Evolutionary conservation across 192 early-diverging fungal genomes (phyloP).

Genomic region (Coemansia sp.): DNA sequence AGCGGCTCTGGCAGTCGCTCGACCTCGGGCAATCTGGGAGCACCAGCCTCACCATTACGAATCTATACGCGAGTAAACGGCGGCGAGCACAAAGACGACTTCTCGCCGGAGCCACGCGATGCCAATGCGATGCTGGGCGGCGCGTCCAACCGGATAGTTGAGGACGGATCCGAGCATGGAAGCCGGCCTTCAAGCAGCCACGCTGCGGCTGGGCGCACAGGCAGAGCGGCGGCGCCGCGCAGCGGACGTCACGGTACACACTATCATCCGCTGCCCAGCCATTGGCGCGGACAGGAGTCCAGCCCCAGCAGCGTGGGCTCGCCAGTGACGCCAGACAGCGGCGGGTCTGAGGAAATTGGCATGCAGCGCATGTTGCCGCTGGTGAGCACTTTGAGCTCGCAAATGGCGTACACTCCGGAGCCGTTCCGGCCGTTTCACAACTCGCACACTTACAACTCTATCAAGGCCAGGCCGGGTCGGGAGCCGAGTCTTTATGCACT

Average conservation of each 20-base stretch:
- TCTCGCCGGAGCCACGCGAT: slow-evolving; percentile 20
- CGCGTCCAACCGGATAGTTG: slow-evolving; percentile 24
- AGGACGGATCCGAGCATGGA: slow-evolving; percentile 15
- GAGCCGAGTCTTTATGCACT: slow-evolving; percentile 24
- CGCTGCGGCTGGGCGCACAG: slow-evolving; percentile 3
- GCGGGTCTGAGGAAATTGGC: slow-evolving; percentile 17
- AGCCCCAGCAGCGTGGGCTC: slow-evolving; percentile 47
- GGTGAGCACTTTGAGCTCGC: slow-evolving; percentile 9
- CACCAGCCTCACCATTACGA: slow-evolving; percentile 34
- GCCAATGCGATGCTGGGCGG: slow-evolving; percentile 31
- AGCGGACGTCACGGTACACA: slow-evolving; percentile 26
- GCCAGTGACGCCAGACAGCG: slow-evolving; percentile 48
- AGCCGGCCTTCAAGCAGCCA: slow-evolving; percentile 8
- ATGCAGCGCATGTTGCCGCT: slow-evolving; percentile 9
- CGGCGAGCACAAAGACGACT: slow-evolving; percentile 20
- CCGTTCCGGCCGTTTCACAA: slow-evolving; percentile 24
- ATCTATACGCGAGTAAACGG: slow-evolving; percentile 39
- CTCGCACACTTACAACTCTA: slow-evolving; percentile 21
- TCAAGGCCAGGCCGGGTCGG: slow-evolving; percentile 10
- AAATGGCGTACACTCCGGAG: slow-evolving; percentile 13
- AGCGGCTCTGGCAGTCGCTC: slow-evolving; percentile 19
- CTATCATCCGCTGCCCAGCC: slow-evolving; percentile 52
- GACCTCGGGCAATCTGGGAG: slow-evolving; percentile 27
- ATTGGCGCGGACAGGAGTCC: slow-evolving; percentile 53
- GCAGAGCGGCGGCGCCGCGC: slow-evolving; percentile 20